Conservation (phyloP, 345 rosid species). For the Gossypium herbaceum region DNA sequence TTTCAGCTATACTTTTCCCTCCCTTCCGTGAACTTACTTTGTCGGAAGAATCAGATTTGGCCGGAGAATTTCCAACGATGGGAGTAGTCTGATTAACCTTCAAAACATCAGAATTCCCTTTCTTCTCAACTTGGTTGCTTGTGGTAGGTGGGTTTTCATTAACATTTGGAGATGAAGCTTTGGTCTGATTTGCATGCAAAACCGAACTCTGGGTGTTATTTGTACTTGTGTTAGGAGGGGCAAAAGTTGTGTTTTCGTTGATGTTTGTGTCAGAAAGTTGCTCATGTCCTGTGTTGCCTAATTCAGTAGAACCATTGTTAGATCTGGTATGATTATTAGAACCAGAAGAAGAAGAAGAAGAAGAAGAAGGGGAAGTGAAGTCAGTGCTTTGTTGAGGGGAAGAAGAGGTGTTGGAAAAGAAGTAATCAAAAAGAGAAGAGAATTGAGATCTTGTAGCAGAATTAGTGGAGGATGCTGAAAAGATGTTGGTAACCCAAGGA, state of each 20-base stretch:
- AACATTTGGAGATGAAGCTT: conserved; percentile 5
- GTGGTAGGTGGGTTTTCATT: background rate
- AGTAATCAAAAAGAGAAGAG: conserved; percentile 46
- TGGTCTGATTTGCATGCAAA: conserved; percentile 18
- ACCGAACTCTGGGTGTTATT: conserved; percentile 16
- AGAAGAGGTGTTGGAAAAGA: conserved; percentile 36
- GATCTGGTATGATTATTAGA: conserved; percentile 27
- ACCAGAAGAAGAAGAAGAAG: background rate
- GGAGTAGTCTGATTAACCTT: conserved; percentile 30
- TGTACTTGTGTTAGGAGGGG: conserved; percentile 8
- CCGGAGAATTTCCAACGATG: conserved; percentile 22
- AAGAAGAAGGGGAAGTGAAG: conserved; percentile 19
- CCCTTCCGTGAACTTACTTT: conserved; percentile 17
- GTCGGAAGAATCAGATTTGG: conserved; percentile 13
- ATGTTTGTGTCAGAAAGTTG: no score
- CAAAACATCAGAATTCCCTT: conserved; percentile 12
- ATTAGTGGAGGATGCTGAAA: conserved; percentile 15
- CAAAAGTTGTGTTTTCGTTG: conserved; percentile 14
- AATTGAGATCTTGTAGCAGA: conserved; percentile 45
- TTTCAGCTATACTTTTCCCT: conserved; percentile 20
- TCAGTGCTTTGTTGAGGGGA: conserved; percentile 14
- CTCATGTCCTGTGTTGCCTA: no score
- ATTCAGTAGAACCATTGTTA: background rate
- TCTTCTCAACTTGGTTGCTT: background rate
- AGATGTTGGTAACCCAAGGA: conserved; percentile 51